Conservation (phyloP, 345 rosid genomes). For the Mercurialis annua region DNA sequence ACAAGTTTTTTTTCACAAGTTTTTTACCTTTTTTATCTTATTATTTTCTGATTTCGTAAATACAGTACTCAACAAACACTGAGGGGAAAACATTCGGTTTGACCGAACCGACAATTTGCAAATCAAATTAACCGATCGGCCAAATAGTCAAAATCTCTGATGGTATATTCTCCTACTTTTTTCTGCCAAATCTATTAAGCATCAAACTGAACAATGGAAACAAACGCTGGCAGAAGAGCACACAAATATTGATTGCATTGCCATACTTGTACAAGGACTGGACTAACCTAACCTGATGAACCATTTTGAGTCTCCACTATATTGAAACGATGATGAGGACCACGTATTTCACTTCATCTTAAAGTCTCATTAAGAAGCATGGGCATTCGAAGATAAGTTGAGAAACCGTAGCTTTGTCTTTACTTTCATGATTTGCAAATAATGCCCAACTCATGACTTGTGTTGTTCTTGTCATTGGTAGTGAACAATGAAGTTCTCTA, state of each 20-base stretch:
- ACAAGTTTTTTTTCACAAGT: no score
- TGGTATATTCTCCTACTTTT: background rate
- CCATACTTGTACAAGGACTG: background rate
- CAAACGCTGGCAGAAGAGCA: background rate
- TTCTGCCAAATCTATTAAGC: background rate
- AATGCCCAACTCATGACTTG: background rate
- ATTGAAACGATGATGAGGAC: background rate
- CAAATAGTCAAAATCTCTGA: no score
- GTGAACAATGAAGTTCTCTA: no score
- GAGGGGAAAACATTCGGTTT: no score
- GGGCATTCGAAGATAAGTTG: background rate
- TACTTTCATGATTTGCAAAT: background rate
- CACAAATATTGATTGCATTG: background rate
- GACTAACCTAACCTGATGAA: background rate
- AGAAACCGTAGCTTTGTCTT: background rate
- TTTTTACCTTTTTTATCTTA: no score
- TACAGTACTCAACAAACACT: no score
- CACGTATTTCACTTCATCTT: background rate
- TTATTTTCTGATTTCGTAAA: no score
- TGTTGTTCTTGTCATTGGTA: background rate
- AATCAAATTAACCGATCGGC: no score
- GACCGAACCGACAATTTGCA: no score
- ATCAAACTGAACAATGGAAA: background rate
- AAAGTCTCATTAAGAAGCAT: background rate
- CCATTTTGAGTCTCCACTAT: background rate